Evolutionary conservation across 352 stramenopile genomes (phyloP), one percentile per base, ranked within the genome.

Genomic region (Sclerospora graminicola): DNA sequence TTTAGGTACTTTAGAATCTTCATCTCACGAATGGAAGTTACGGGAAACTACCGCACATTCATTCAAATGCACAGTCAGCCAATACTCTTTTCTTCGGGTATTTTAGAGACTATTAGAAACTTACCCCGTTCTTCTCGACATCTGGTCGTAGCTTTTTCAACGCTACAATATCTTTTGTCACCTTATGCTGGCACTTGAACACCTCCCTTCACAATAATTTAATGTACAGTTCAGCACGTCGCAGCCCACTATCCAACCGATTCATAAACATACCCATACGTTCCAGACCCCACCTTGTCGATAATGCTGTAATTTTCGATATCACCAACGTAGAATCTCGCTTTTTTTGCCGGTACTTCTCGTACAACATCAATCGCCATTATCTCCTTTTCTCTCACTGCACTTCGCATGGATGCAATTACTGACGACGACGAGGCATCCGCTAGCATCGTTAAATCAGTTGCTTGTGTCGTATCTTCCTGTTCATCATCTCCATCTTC

Each of bases 11-110:
- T 97, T 3, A 98, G 66, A 36, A 98, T 98, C 69, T 98, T 98
- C 61, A 98, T 98, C 59, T 98, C 95, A 10, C 95, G 84, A 43
- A 98, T 94, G 9, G 95, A 95, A 18, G 90, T 98, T 26, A 96
- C 69, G 1, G 95, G 93, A 41, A 98, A 92, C 82, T 96, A 29
- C 5, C 50, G 11, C 23, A 19, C 8, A 27, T 21, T 6, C n/a
- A n/a, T n/a, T n/a, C n/a, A n/a, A n/a, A n/a, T n/a, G n/a, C n/a
- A n/a, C n/a, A 56, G 39, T 26, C 21, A 26, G 21, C 6, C 21
- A 26, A 26, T 26, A 26, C 21, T 7, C 3, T 7, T 26, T 3
- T 26, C 21, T 26, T n/a, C n/a, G n/a, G n/a, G n/a, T 10, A 30
- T 26, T 20, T 11, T 1, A 38, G 6, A 14, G 27, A 29, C 4